phyloP scores from a whole-genome alignment of 1,284 basidiomycete genomes.

The Caloboletus inedulis region DNA sequence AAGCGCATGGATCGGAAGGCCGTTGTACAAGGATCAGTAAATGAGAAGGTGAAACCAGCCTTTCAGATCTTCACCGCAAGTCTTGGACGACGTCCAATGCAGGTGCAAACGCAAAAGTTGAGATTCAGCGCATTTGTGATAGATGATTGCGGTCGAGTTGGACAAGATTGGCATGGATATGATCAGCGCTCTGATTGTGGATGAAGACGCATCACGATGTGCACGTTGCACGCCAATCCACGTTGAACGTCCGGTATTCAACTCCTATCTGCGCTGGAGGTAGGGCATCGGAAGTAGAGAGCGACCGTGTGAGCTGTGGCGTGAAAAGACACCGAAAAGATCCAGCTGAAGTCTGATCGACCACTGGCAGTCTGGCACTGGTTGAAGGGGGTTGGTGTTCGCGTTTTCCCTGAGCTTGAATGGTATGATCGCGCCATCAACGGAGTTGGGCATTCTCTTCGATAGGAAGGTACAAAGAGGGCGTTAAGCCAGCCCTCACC shows the following conservation, averaged over 20 bases:
- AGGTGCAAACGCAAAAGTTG: not conserved
- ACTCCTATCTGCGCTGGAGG: slow-evolving; percentile 19
- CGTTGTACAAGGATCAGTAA: slow-evolving; percentile 12
- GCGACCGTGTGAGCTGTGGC: slow-evolving; percentile 11
- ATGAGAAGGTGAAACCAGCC: slow-evolving; percentile 5
- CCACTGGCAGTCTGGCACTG: too few species aligned
- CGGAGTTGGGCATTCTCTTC: slow-evolving; percentile 16
- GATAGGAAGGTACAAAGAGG: slow-evolving; percentile 11
- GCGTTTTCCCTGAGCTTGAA: slow-evolving; percentile 14
- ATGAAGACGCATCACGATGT: slow-evolving; percentile 7
- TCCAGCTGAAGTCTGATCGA: slow-evolving; percentile 11
- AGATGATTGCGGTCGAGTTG: slow-evolving; percentile 3
- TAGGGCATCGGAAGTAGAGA: slow-evolving; percentile 13
- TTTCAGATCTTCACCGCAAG: slow-evolving; percentile 21
- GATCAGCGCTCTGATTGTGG: slow-evolving; percentile 4
- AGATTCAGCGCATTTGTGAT: slow-evolving; percentile 5
- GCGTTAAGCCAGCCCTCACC: slow-evolving; percentile 20
- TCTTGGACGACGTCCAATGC: slow-evolving; percentile 2
- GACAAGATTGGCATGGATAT: slow-evolving; percentile 10
- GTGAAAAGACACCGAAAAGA: slow-evolving; percentile 20
- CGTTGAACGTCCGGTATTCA: slow-evolving; percentile 12
- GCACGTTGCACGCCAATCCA: slow-evolving; percentile 27
- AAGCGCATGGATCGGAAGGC: slow-evolving; percentile 12
- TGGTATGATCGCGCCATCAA: slow-evolving; percentile 18
- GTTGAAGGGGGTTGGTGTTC: slow-evolving; percentile 13